These are phyloP conservation scores for Coemansia sp. DNA, from an alignment of 192 early-diverging fungal genomes.

Conservation along the genomic window DNA sequence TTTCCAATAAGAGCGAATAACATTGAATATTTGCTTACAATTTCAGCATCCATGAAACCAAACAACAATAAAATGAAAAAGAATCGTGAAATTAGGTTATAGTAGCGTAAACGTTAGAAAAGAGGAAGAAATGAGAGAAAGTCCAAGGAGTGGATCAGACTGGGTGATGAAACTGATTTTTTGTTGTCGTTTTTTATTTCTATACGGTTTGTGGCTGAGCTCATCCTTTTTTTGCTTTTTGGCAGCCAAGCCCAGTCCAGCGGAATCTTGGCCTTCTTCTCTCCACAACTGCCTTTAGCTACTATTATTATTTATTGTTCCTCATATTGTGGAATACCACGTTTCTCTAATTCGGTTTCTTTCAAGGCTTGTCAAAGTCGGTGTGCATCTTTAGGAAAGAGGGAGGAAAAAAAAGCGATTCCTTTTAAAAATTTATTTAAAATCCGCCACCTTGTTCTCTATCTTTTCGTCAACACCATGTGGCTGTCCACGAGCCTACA, in stretches of 20 bases:
- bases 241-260: no score
- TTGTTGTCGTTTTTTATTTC: no score
- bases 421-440: not conserved
- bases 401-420: not conserved
- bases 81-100: not conserved
- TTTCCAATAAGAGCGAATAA: not conserved
- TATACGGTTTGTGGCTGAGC: no score
- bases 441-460: not conserved
- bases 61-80: not conserved
- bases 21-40: not conserved
- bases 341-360: no score
- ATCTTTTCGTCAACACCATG: not conserved
- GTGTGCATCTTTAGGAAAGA: no score
- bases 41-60: constrained; percentile 5
- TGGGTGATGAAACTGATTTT: no score
- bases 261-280: no score
- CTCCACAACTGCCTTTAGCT: no score
- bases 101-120: not conserved
- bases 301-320: no score
- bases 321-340: no score
- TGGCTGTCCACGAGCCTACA: constrained; percentile 5
- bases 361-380: no score
- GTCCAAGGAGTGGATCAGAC: not conserved
- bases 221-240: no score
- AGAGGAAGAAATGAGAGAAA: not conserved